Evolutionary conservation across 2,329 filamentous ascomycete genomes (phyloP), one percentile per base, ranked within the genome.

Genomic region (Sclerotinia minor): DNA sequence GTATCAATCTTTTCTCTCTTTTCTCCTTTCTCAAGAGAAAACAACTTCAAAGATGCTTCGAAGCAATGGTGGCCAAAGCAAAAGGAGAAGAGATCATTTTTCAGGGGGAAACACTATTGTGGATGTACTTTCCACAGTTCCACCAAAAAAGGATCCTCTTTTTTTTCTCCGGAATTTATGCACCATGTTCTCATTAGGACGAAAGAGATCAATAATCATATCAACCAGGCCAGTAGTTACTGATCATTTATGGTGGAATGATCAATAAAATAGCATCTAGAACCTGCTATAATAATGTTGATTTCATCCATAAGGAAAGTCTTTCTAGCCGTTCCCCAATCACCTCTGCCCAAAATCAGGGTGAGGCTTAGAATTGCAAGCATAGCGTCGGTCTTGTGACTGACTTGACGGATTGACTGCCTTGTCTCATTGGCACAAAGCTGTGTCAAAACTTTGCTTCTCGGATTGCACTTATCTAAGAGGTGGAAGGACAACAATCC

Each of bases 361-460:
- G 49, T 35, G 58, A 60, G 7, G 6, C 8, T 49, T 35, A 17
- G 15, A 59, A 45, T 1, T 26, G 38, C 24, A 44, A 45, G 44
- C n/a, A 41, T 24, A 11, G 38, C 49, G 3, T 35, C 26, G 47
- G 32, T 47, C 9, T 13, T 32, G 21, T 49, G 21, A 19, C 17
- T 35, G 58, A 49, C 15, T 32, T 32, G 57, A 32, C 19, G 15
- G 41, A 29, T 26, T 15, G 15, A 17, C 26, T 60, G 11, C 47
- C n/a, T 60, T 49, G 13, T 47, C 58, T 49, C 24, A 60, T 49
- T 49, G 58, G 21, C 44, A 60, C 58, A 60, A 35, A 60, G 58
- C 35, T 60, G 58, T 49, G 26, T 49, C 21, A 60, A 60, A 60
- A 13, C 19, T 29, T 60, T 32, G 57, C 5, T 32, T 45, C 57